phyloP scores from a whole-genome alignment of 1,139 yeast species.

The Candida frijolesensis region DNA sequence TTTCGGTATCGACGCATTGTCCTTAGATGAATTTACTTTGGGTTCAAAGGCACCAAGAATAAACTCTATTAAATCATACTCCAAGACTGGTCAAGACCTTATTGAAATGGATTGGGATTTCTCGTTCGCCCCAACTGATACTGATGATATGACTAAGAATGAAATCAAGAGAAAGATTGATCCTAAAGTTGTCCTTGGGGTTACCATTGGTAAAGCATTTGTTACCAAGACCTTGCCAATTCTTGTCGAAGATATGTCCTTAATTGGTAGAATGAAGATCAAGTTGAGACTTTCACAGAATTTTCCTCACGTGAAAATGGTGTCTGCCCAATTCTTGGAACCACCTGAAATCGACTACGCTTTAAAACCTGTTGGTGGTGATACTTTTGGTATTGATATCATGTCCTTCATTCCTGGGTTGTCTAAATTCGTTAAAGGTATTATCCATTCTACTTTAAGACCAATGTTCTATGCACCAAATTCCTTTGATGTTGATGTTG shows the following conservation, averaged over 20 bases:
- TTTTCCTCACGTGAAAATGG: slow-evolving; percentile 75
- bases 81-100: slow-evolving; percentile 63
- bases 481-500: slow-evolving; percentile 72
- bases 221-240: slow-evolving; percentile 75
- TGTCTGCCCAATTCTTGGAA: slow-evolving; percentile 71
- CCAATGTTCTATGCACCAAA: slow-evolving; percentile 86
- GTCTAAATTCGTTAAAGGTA: slow-evolving; percentile 67
- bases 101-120: slow-evolving; percentile 86
- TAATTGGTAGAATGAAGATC: slow-evolving; percentile 70
- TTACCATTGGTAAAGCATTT: slow-evolving; percentile 76
- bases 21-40: slow-evolving; percentile 73
- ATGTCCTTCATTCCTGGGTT: slow-evolving; percentile 84
- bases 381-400: slow-evolving; percentile 76
- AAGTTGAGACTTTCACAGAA: slow-evolving; percentile 60
- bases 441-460: slow-evolving; percentile 68
- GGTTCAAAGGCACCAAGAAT: slow-evolving; percentile 81
- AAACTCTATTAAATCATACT: slow-evolving; percentile 68
- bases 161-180: slow-evolving; percentile 70
- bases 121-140: slow-evolving; percentile 77
- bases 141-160: slow-evolving; percentile 77
- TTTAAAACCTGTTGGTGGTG: slow-evolving; percentile 87
- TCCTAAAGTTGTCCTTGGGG: slow-evolving; percentile 80
- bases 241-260: slow-evolving; percentile 76
- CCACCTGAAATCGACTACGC: slow-evolving; percentile 78
- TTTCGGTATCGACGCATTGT: slow-evolving; percentile 71